Conservation (phyloP, 2,329 filamentous ascomycete genomes). For the Colletotrichum sp. region DNA sequence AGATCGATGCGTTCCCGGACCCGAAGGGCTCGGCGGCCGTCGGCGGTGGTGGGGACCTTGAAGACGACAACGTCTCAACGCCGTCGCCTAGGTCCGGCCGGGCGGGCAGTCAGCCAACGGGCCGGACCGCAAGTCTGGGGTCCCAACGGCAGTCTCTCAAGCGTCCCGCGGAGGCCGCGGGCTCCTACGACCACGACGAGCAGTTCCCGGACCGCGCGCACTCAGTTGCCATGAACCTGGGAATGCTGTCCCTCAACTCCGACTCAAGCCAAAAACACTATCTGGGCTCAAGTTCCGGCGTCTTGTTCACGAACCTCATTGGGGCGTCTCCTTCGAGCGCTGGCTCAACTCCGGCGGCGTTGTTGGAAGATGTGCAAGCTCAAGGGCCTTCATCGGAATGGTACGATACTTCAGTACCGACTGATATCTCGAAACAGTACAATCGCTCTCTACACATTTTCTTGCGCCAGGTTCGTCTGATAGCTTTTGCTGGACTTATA, state of each 20-base stretch:
- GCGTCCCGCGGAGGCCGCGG: background rate
- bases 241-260: constrained; percentile 40
- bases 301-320: constrained; percentile 35
- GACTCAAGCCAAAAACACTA: constrained; percentile 41
- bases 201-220: constrained; percentile 54
- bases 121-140: background rate
- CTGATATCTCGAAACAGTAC: constrained; percentile 8
- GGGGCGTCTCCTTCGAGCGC: constrained; percentile 22
- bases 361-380: constrained; percentile 10
- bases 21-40: background rate
- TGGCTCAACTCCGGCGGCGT: background rate
- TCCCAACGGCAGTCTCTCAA: background rate
- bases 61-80: background rate
- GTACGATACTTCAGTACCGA: background rate
- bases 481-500: background rate
- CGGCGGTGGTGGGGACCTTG: constrained; percentile 9
- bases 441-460: constrained; percentile 13
- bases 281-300: constrained; percentile 40
- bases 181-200: constrained; percentile 51
- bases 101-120: background rate
- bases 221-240: constrained; percentile 37
- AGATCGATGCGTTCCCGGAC: constrained; percentile 26
- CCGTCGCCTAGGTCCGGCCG: background rate
- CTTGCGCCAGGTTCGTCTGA: background rate
- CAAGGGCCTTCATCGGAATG: constrained; percentile 8